Conservation (phyloP, 2,329 filamentous ascomycete species). For the Chaetomiaceae sp. region DNA sequence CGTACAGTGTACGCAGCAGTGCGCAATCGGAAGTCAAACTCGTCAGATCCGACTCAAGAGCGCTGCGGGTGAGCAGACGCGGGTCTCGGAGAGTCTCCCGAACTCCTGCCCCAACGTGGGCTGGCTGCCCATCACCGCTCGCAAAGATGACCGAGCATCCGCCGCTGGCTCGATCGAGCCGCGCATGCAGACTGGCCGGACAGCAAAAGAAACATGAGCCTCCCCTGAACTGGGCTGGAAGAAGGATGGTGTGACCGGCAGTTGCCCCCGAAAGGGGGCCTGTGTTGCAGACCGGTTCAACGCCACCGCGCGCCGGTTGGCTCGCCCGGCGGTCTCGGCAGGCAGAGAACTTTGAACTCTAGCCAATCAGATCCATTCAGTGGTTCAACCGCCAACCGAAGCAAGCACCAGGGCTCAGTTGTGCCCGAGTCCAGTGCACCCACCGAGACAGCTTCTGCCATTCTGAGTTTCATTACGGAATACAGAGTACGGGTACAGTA, state of each 20-base stretch:
- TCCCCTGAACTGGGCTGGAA: not conserved
- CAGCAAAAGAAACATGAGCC: not conserved
- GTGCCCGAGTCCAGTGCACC: too few species aligned
- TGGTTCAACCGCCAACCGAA: not conserved
- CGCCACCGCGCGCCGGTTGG: slow-evolving; percentile 1
- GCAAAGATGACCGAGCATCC: not conserved
- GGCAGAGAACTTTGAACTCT: not conserved
- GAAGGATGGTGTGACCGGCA: slow-evolving; percentile 7
- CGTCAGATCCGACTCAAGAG: too few species aligned
- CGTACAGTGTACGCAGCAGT: too few species aligned
- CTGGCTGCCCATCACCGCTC: too few species aligned
- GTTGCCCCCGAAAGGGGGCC: slow-evolving; percentile 7
- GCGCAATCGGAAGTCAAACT: too few species aligned
- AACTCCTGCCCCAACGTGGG: too few species aligned
- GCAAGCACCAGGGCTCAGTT: too few species aligned
- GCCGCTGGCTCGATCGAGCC: not conserved
- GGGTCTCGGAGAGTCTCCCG: not conserved
- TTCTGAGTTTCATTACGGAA: too few species aligned
- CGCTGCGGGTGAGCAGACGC: too few species aligned
- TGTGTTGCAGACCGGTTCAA: slow-evolving; percentile 4
- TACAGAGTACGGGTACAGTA: too few species aligned
- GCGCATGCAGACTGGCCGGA: not conserved
- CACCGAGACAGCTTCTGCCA: too few species aligned
- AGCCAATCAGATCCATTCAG: not conserved
- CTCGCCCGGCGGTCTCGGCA: not conserved